These are phyloP conservation scores for Trichoderma semiorbis DNA, from an alignment of 2,329 filamentous ascomycete species.

Conservation along the genomic window DNA sequence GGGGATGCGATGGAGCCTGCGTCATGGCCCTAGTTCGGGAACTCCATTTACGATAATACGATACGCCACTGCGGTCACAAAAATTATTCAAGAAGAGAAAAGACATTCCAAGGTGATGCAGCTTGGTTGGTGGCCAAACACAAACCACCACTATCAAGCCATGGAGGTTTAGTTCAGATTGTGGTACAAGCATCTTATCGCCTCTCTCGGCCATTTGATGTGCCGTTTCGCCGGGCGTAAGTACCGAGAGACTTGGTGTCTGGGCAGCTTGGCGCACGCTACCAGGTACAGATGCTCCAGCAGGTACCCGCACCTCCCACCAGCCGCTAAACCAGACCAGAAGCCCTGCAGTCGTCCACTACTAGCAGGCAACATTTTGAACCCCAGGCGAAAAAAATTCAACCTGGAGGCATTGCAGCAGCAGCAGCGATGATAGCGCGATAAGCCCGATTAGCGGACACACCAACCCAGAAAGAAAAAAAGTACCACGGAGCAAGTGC, in stretches of 20 bases:
- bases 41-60: neutral
- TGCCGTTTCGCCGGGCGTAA: neutral
- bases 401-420: neutral
- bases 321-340: neutral
- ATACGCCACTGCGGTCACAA: neutral
- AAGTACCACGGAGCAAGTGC: neutral
- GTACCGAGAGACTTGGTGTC: neutral
- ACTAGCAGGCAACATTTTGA: neutral
- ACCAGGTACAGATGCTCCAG: neutral
- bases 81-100: neutral
- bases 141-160: too few relatives aligned
- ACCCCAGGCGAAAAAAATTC: conserved; percentile 5
- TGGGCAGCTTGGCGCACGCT: neutral
- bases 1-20: neutral
- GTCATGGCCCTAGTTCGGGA: neutral
- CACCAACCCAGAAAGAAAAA: neutral
- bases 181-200: neutral
- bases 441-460: conserved; percentile 8
- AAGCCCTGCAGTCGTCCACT: neutral
- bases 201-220: neutral
- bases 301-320: conserved; percentile 1
- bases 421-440: neutral
- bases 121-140: too few relatives aligned
- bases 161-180: too few relatives aligned
- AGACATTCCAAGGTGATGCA: neutral